Base-by-base conservation (phyloP, 192 early-diverging fungal genomes). In the Jimgerdemannia flammicorona region DNA sequence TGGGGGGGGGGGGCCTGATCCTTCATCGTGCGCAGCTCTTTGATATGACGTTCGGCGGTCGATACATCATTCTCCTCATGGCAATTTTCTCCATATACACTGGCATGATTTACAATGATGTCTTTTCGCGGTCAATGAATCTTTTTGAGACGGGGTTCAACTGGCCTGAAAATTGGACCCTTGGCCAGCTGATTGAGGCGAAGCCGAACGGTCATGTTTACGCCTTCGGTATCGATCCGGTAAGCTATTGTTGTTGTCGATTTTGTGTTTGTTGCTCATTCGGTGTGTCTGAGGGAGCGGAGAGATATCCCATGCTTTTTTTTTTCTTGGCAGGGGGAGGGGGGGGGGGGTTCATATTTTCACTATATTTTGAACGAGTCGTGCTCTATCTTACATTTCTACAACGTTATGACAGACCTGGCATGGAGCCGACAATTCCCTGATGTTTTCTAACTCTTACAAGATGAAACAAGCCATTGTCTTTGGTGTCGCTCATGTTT, bases 381-480 rank as follows among this genome's bases (percentile, higher is more conserved):
- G 2, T 59, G 49, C 2, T 59, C 49, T 10, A 59, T 1, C 14
- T 6, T 10, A 6, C 49, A 59, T 59, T 0, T 14, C 6, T 59
- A 10, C 49, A 14, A 14, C 14, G 14, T 59, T 14, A 43, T 59
- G 20, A 20, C 70, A 90, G 87, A 87, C 92, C 8, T 99, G 98
- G 98, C 94, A 96, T 68, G 91, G 90, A 54, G 87, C 96, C 9
- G 95, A 97, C 64, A 99, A 99, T 87, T 91, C 84, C 77, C 91
- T 99, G 69, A 75, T 99, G 65, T 99, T 99, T 78, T 89, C 91
- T 68, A 99, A 99, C 86, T 98, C 97, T 69, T 99, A 99, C 90
- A 99, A 99, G 89, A 99, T 99, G 98, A 99, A 99, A 84, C 94
- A 95, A 92, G 93, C 96, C 4, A 91, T 99, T 78, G 89, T 99